Percentiles rank a stretch among this genome's conserved stretches.
Evolutionary conservation across 2,329 filamentous ascomycete genomes (phyloP).

Genomic region (Juglanconis oblonga): DNA sequence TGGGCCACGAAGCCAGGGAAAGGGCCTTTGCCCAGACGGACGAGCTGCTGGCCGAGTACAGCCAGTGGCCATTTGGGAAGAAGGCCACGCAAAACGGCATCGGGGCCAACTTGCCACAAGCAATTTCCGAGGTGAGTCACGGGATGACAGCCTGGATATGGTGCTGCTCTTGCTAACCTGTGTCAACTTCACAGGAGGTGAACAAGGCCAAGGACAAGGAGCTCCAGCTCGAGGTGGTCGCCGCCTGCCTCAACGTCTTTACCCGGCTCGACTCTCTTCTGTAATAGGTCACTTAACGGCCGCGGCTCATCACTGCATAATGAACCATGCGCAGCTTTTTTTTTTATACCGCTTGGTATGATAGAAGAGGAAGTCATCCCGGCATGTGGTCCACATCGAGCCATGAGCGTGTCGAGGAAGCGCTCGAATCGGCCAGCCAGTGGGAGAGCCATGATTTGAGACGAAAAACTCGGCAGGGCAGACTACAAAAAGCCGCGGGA

Average conservation of each 20-base stretch:
- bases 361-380: not conserved
- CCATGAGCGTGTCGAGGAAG: not conserved
- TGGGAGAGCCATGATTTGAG: not conserved
- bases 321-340: not conserved
- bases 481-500: not conserved
- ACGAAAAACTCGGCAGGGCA: not conserved
- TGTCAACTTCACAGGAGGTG: constrained; percentile 56
- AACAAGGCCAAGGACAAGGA: constrained; percentile 88
- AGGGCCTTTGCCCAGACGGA: constrained; percentile 96
- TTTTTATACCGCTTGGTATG: not conserved
- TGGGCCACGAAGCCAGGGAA: constrained; percentile 92
- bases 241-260: constrained; percentile 95
- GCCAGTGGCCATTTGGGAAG: constrained; percentile 93
- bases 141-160: constrained; percentile 21
- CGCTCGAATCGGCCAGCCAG: not conserved
- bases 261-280: constrained; percentile 94
- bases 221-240: constrained; percentile 93
- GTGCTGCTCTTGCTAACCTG: constrained; percentile 2
- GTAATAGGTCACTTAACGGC: constrained; percentile 40
- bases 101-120: constrained; percentile 86
- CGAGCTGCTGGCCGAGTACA: constrained; percentile 92
- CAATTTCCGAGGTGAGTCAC: constrained; percentile 65
- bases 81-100: constrained; percentile 78
- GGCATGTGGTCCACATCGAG: not conserved
- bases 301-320: constrained; percentile 6